Evolutionary conservation across 108 stramenopile genomes (phyloP), one percentile per base, ranked within the genome.

Genomic region (Bacterosira constricta): DNA sequence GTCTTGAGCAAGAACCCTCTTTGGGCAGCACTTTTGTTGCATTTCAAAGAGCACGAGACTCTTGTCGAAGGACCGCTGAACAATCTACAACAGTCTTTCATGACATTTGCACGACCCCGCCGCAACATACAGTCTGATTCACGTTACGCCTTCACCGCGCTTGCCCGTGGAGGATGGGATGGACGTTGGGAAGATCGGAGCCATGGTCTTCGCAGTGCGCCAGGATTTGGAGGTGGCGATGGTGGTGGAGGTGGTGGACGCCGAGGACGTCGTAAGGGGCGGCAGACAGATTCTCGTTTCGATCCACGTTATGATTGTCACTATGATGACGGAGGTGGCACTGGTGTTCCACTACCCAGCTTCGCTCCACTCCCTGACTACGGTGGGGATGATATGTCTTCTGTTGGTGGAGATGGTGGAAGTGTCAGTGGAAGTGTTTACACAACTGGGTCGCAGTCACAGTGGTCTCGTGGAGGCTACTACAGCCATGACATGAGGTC

Each of bases 1-100:
- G 94, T 99, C 30, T 81, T 99, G 82, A 95, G 96, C 36, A 93
- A 97, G 78, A 94, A 98, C 69, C 86, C 96, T 13, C 82, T 99
- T 12, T 99, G 99, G 99, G 91, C 96, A 39, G 96, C 96, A 18
- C 85, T 99, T 25, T 80, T 99, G 41, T 55, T 91, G 51, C 95
- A 97, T 75, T 98, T 96, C 76, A 88, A 97, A 71, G 96, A 96
- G 66, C 75, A 92, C 35, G 94, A 91, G 27, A 90, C 90, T 53
- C 83, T 99, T 63, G 96, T 93, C 1, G 92, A 93, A 75, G 92
- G 92, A 10, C 95, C 97, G 6, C 60, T 98, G 62, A 91, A 92
- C 72, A 96, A 96, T 71, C 83, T 97, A 44, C 97, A 96, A 68
- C 77, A 91, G 32, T 90, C 92, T 27, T 89, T 89, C 83, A 95